A percentile compares a stretch with the other conserved stretches of the same genome.
These are phyloP conservation scores for Carnegiea gigantea DNA, from an alignment of 179 eudicot genomes.

Conservation along the genomic window DNA sequence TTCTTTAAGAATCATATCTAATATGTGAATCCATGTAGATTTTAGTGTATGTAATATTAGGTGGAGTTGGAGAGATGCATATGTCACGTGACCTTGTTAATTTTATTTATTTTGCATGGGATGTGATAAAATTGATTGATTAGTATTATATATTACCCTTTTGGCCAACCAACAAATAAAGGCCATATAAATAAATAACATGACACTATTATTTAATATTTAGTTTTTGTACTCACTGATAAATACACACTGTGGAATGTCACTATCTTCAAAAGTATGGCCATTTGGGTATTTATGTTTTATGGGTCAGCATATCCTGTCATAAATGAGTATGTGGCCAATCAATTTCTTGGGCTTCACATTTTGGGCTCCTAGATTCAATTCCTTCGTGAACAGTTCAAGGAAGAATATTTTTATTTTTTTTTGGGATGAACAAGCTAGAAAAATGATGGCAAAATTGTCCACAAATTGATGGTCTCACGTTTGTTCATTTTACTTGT, in stretches of 20 bases:
- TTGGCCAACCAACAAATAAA: slow-evolving; percentile 25
- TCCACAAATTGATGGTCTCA: neutral
- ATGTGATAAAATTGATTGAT: slow-evolving; percentile 35
- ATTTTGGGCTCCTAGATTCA: slow-evolving; percentile 1
- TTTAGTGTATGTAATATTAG: neutral
- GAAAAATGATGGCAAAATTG: neutral
- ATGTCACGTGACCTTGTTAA: slow-evolving; percentile 33
- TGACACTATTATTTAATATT: neutral
- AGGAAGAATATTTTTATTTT: too few species aligned
- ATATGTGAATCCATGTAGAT: neutral
- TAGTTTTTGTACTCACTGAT: neutral
- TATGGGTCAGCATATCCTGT: slow-evolving; percentile 9
- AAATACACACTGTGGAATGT: slow-evolving; percentile 5
- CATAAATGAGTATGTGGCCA: neutral
- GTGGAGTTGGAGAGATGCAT: neutral
- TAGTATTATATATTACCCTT: slow-evolving; percentile 9
- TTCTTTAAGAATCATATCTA: neutral
- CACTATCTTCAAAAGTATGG: slow-evolving; percentile 5
- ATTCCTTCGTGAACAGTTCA: too few species aligned
- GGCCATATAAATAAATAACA: slow-evolving; percentile 2
- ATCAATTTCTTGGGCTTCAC: neutral
- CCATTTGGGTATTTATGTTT: slow-evolving; percentile 7
- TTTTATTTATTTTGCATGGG: slow-evolving; percentile 24
- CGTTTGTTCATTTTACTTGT: neutral
- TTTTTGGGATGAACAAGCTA: too few species aligned